Conservation (phyloP, 768 basidiomycete species). For the Podaxis sp. region DNA sequence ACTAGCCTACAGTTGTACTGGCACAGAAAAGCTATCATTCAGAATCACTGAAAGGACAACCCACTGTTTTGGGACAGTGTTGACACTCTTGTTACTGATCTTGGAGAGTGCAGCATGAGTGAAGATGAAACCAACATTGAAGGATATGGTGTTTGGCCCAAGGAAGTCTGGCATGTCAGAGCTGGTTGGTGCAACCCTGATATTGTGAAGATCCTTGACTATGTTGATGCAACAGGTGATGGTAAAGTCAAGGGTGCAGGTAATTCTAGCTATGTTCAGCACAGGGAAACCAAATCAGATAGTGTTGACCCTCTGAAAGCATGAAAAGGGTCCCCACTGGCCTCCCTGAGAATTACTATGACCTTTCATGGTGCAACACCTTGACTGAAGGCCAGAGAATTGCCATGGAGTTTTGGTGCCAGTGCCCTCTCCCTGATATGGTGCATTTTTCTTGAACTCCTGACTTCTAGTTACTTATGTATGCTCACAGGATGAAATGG, state of each 20-base stretch:
- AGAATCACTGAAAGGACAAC: neutral
- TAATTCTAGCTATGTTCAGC: neutral
- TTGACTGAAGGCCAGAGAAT: neutral
- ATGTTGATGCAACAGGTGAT: neutral
- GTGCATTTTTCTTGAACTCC: neutral
- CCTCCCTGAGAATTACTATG: neutral
- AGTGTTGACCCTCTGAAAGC: neutral
- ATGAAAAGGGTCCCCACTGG: neutral
- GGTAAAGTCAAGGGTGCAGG: neutral
- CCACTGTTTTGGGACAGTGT: neutral
- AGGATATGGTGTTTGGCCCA: neutral
- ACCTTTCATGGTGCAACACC: neutral
- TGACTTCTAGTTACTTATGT: neutral
- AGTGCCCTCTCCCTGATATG: neutral
- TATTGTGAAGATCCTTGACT: neutral
- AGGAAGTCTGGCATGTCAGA: neutral
- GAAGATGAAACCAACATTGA: neutral
- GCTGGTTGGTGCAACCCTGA: neutral
- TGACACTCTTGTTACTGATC: neutral
- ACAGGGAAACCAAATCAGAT: neutral
- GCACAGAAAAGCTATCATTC: neutral
- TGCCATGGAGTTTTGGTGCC: neutral
- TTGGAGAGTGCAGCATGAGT: neutral
- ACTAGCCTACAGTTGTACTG: neutral
- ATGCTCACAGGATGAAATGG: neutral